These are phyloP conservation scores for Papiliotrema fonsecae DNA, from an alignment of 1,284 basidiomycete species.

Conservation along the genomic window DNA sequence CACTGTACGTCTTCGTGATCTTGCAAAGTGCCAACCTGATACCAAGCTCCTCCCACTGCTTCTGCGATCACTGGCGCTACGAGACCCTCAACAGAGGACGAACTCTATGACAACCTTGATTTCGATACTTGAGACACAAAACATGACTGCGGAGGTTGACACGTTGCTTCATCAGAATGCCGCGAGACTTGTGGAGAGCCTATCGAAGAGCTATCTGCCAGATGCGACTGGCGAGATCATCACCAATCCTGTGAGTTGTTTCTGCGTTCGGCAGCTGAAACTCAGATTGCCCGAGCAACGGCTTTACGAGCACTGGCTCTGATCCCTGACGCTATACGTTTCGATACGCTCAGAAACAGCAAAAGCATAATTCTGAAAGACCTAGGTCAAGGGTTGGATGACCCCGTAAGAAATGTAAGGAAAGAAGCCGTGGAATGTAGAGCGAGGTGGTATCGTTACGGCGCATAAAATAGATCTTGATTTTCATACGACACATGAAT, in stretches of 20 bases:
- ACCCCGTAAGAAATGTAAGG: constrained; percentile 72
- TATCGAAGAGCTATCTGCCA: constrained; percentile 57
- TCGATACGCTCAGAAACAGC: constrained; percentile 69
- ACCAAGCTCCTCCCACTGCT: constrained; percentile 79
- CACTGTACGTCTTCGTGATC: constrained; percentile 49
- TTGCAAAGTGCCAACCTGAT: constrained; percentile 7
- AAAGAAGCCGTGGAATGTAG: constrained; percentile 82
- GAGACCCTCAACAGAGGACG: constrained; percentile 65
- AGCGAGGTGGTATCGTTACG: constrained; percentile 41
- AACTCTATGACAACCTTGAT: constrained; percentile 77
- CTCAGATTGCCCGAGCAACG: constrained; percentile 65
- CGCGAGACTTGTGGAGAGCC: constrained; percentile 62
- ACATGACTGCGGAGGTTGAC: constrained; percentile 40
- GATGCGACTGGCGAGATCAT: constrained; percentile 15
- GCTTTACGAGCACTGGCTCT: constrained; percentile 69
- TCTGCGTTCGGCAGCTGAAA: not conserved
- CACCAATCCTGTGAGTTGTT: constrained; percentile 7
- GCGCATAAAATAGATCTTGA: too few species aligned
- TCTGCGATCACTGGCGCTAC: constrained; percentile 73
- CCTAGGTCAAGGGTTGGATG: constrained; percentile 71
- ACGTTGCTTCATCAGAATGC: constrained; percentile 64
- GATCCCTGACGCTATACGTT: constrained; percentile 69
- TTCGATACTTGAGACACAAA: constrained; percentile 62
- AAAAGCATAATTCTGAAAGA: constrained; percentile 68
- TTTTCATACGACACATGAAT: too few species aligned